Evolutionary conservation across 352 stramenopile genomes (phyloP), one percentile per base, ranked within the genome.

Genomic region (Blastocystis sp.): DNA sequence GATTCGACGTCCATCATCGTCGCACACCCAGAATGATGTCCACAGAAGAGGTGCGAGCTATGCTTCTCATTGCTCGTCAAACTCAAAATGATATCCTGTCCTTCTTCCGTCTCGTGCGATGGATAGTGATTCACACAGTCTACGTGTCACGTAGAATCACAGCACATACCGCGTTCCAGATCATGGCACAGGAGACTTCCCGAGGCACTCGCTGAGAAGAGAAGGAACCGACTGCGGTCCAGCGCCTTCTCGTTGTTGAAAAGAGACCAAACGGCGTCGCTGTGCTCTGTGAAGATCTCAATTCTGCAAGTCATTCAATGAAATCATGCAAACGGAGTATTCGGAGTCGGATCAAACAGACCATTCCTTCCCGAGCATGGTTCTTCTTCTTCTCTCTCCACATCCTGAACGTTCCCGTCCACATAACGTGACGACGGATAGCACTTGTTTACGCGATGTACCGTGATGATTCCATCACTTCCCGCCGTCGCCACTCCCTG

Each of bases 121-220:
- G 16, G 34, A 18, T 59, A 21, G 14, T 59, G 18, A 34, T 48
- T 44, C 9, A 64, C 27, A n/a, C 27, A 21, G 18, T 81, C 48
- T 78, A 46, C 21, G 9, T 42, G 11, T 64, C 24, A 81, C n/a
- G 7, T 24, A 7, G 4, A 0, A 32, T 14, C 16, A 0, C 27
- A 21, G 24, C 42, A 18, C 46, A 21, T 61, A 64, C 69, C 69
- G n/a, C 53, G 46, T n/a, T 81, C 69, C 69, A 81, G 7, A 44
- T 81, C 69, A 42, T 57, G 11, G n/a, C 44, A 32, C n/a, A 48
- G 29, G 27, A 81, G 14, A 29, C 29, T 65, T 21, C 69, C 69
- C n/a, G 44, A 64, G 11, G 69, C 69, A 29, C 40, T 63, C 14
- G 69, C 69, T 34, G 69, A 81, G 34, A 81, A 81, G 21, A 81